Percentiles rank a stretch among this genome's conserved stretches.
These are phyloP conservation scores for Mucor ambiguus DNA, from an alignment of 371 early-diverging fungal species.

Conservation along the genomic window DNA sequence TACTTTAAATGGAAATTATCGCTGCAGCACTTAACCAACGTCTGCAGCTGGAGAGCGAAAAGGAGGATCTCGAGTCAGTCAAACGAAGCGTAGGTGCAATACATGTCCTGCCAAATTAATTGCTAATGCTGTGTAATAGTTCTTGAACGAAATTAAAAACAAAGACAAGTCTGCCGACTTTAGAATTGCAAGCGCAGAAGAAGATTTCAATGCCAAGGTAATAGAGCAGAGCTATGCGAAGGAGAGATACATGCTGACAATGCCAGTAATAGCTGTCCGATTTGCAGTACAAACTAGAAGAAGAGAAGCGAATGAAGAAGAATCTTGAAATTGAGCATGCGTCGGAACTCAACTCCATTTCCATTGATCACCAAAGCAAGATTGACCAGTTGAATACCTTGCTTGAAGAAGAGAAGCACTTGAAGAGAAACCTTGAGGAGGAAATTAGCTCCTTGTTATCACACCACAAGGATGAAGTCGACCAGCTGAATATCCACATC, in stretches of 20 bases:
- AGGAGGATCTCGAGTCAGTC: constrained; percentile 43
- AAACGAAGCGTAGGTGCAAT: constrained; percentile 35
- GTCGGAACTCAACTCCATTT: constrained; percentile 15
- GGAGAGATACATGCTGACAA: not conserved
- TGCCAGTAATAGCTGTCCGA: constrained; percentile 14
- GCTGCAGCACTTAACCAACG: not conserved
- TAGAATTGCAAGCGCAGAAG: constrained; percentile 45
- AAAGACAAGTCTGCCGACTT: constrained; percentile 52
- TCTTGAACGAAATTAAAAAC: constrained; percentile 48
- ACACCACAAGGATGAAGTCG: not conserved
- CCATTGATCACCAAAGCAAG: constrained; percentile 1
- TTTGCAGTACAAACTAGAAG: constrained; percentile 25
- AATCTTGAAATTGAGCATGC: constrained; percentile 20
- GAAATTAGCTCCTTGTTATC: constrained; percentile 10
- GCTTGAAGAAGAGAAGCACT: constrained; percentile 22
- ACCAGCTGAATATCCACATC: not conserved
- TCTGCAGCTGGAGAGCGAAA: constrained; percentile 18
- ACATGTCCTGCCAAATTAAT: not conserved
- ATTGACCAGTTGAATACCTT: not conserved
- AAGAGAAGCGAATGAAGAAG: constrained; percentile 19
- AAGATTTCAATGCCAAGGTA: constrained; percentile 44
- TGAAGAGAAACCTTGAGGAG: constrained; percentile 16
- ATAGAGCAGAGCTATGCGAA: not conserved
- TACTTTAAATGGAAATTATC: not conserved
- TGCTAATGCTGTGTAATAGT: constrained; percentile 16